Percentiles rank a stretch among this genome's conserved stretches.
These are phyloP conservation scores for Oenanthe sinensis DNA, from an alignment of 129 eudicot species.

Conservation along the genomic window DNA sequence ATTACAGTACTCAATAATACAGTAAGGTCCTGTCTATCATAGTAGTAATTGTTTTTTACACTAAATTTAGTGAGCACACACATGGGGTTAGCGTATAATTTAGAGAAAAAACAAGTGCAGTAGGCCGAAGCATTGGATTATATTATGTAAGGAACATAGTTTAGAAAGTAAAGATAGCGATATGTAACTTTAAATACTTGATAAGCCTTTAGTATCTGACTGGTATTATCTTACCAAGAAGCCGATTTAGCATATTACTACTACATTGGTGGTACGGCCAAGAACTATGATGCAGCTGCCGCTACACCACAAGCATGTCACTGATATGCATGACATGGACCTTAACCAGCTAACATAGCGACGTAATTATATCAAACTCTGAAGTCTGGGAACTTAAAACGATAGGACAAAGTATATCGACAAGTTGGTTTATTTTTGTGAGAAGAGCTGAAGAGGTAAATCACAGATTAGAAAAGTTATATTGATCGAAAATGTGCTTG, in stretches of 20 bases:
- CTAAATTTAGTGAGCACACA: background rate
- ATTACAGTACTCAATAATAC: background rate
- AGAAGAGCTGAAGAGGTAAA: no score
- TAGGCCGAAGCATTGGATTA: background rate
- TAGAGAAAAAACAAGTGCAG: constrained; percentile 7
- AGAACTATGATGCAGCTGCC: background rate
- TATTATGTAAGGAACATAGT: no score
- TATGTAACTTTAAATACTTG: background rate
- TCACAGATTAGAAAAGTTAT: no score
- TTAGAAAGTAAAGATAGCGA: background rate
- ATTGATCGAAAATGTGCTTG: no score
- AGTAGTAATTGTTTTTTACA: background rate
- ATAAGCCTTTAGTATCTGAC: background rate
- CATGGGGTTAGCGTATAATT: background rate
- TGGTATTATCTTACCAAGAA: background rate
- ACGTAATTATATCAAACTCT: background rate
- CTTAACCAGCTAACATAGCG: background rate
- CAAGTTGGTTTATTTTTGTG: no score
- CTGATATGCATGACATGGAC: constrained; percentile 2
- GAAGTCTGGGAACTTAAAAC: background rate
- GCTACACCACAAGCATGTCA: background rate
- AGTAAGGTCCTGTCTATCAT: background rate
- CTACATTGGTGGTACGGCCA: background rate
- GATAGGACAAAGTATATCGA: background rate
- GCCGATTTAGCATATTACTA: background rate